phyloP scores from a whole-genome alignment of 192 early-diverging fungal genomes.

The Mortierella hygrophila region DNA sequence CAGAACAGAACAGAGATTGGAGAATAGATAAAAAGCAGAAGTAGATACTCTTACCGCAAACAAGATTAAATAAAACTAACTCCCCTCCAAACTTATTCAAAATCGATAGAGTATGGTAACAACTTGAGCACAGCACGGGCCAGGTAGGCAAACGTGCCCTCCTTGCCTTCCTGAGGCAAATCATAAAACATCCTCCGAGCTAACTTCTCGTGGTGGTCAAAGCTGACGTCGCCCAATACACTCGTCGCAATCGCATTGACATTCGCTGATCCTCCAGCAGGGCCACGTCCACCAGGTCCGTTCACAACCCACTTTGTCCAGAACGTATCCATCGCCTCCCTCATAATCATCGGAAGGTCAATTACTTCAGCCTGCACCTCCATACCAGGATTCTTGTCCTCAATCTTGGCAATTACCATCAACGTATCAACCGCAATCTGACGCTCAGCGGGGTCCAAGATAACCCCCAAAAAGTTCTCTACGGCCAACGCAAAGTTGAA shows the following conservation, averaged over 20 bases:
- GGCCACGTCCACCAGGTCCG: conserved; percentile 43
- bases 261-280: conserved; percentile 11
- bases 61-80: not conserved
- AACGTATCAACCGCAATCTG: conserved; percentile 83
- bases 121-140: conserved; percentile 61
- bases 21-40: not conserved
- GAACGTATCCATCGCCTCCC: conserved; percentile 73
- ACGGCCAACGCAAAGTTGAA: conserved; percentile 87
- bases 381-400: conserved; percentile 74
- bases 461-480: conserved; percentile 79
- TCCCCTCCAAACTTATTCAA: conserved; percentile 14
- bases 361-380: conserved; percentile 61
- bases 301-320: conserved; percentile 79
- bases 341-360: conserved; percentile 73
- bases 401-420: conserved; percentile 74
- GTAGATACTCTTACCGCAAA: not conserved
- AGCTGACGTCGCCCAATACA: conserved; percentile 51
- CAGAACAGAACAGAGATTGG: not conserved
- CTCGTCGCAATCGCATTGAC: not conserved
- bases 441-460: conserved; percentile 84
- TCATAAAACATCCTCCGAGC: conserved; percentile 85
- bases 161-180: conserved; percentile 73
- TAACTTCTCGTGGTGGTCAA: conserved; percentile 72
- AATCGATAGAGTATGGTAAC: conserved; percentile 57
- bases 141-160: conserved; percentile 77